phyloP scores from a whole-genome alignment of 1,284 basidiomycete species.

The Irpex sp. region DNA sequence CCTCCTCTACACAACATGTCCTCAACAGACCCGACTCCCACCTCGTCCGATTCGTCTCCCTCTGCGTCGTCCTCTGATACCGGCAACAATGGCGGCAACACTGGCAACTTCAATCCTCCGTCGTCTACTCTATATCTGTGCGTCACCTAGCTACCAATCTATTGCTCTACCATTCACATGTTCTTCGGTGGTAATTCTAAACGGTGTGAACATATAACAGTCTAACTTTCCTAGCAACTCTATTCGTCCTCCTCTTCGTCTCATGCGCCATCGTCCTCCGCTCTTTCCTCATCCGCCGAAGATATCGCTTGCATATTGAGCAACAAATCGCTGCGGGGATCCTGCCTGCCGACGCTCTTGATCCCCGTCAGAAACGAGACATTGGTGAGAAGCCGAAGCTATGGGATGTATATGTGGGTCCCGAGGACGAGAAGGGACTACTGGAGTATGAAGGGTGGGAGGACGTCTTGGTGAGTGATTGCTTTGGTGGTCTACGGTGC shows the following conservation, averaged over 20 bases:
- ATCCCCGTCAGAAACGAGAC: constrained; percentile 32
- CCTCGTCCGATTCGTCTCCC: not conserved
- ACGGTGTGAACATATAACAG: constrained; percentile 36
- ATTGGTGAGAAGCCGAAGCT: constrained; percentile 51
- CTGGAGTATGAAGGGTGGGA: constrained; percentile 37
- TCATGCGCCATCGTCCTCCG: constrained; percentile 62
- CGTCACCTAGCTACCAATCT: constrained; percentile 12
- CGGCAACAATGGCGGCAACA: constrained; percentile 4
- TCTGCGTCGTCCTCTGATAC: constrained; percentile 8
- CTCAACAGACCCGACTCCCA: not conserved
- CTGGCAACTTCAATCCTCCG: constrained; percentile 13
- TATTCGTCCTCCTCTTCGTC: constrained; percentile 61
- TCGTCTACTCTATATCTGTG: constrained; percentile 36
- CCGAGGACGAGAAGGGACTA: constrained; percentile 34
- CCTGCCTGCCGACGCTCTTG: constrained; percentile 30
- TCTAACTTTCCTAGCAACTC: constrained; percentile 68
- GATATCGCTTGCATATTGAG: constrained; percentile 47
- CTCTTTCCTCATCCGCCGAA: constrained; percentile 57
- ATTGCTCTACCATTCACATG: not conserved
- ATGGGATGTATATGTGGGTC: constrained; percentile 33
- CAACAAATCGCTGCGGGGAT: constrained; percentile 48
- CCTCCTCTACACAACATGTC: not conserved
- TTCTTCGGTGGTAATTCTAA: constrained; percentile 19
- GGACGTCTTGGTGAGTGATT: constrained; percentile 41
- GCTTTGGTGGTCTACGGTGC: not conserved